phyloP scores from a whole-genome alignment of 2,329 filamentous ascomycete species.

The Fusarium fujikuroi region DNA sequence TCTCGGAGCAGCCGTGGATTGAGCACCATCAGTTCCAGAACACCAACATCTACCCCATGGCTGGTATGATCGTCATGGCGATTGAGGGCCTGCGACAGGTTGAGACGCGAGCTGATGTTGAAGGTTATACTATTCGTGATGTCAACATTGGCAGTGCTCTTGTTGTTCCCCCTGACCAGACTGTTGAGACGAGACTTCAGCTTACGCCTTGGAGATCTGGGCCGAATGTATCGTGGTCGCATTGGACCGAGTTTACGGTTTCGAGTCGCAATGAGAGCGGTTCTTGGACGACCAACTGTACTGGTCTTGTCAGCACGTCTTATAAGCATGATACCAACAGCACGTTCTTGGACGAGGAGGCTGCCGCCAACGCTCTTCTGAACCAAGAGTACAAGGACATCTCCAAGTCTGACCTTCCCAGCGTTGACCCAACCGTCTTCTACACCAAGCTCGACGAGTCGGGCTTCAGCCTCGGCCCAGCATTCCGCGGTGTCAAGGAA shows the following conservation, averaged over 20 bases:
- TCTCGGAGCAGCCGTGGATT: neutral
- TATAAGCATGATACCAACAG: neutral
- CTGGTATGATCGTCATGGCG: neutral
- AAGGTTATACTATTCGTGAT: neutral
- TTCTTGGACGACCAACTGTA: neutral
- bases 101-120: neutral
- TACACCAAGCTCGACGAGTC: neutral
- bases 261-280: neutral
- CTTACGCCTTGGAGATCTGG: neutral
- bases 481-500: neutral
- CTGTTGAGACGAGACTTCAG: neutral
- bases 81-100: neutral
- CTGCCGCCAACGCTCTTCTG: neutral
- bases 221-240: neutral
- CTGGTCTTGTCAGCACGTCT: neutral
- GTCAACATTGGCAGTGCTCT: neutral
- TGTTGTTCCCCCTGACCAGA: neutral
- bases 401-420: neutral
- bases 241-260: neutral
- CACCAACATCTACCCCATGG: neutral
- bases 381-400: neutral
- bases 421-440: neutral
- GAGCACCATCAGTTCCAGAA: neutral
- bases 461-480: neutral
- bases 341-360: neutral